phyloP scores from a whole-genome alignment of 2,329 filamentous ascomycete species.

The Fonsecaea pedrosoi region DNA sequence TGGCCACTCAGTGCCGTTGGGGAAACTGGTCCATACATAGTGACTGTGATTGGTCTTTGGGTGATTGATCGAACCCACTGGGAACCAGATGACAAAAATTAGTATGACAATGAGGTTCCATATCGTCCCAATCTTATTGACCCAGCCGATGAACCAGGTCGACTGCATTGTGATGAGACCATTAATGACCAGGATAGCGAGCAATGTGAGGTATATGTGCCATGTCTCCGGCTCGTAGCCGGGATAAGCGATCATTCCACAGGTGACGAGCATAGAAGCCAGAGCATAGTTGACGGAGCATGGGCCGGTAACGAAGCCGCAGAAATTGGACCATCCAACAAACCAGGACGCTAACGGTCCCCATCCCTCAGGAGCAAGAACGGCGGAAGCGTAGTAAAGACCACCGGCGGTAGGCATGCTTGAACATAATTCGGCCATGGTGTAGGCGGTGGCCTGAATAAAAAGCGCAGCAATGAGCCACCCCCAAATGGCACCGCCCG shows the following conservation, averaged over 20 bases:
- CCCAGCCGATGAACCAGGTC: conserved; percentile 47
- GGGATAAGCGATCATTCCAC: conserved; percentile 45
- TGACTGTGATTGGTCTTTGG: conserved; percentile 47
- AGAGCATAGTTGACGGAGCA: conserved; percentile 47
- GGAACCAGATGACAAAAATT: conserved; percentile 48
- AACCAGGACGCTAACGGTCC: conserved; percentile 39
- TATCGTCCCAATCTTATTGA: conserved; percentile 44
- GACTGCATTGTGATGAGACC: conserved; percentile 46
- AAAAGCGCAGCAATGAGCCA: conserved; percentile 45
- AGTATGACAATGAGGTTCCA: conserved; percentile 44
- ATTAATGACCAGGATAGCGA: conserved; percentile 44
- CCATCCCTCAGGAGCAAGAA: conserved; percentile 46
- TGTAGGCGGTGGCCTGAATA: conserved; percentile 46
- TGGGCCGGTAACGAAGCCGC: conserved; percentile 44
- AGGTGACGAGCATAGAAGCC: conserved; percentile 46
- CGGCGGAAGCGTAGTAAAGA: conserved; percentile 44
- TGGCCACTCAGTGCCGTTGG: conserved; percentile 45
- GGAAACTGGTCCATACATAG: conserved; percentile 37
- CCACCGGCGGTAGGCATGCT: conserved; percentile 46
- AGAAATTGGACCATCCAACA: conserved; percentile 45
- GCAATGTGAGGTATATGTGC: conserved; percentile 46
- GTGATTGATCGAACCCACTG: conserved; percentile 43
- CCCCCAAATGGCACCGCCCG: conserved; percentile 44
- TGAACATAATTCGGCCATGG: conserved; percentile 48
- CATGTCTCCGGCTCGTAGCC: conserved; percentile 44